phyloP scores from a whole-genome alignment of 116 monocot species.

The Phalaenopsis hybrid region DNA sequence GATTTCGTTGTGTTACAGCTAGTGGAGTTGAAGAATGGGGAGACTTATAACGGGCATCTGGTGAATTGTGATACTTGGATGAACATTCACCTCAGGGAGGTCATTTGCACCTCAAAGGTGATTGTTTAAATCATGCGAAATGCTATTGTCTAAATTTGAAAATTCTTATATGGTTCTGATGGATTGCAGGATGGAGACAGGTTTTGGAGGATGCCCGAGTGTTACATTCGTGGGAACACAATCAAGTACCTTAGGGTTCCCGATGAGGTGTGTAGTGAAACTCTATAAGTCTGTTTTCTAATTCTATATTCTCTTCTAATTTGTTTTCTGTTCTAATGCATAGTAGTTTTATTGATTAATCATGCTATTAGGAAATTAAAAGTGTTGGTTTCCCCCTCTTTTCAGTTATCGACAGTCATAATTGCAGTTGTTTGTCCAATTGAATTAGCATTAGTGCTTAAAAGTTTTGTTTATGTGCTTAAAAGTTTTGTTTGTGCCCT shows the following conservation, averaged over 20 bases:
- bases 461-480: not conserved
- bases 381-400: not conserved
- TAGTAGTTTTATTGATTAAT: not conserved
- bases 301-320: not conserved
- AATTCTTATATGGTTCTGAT: slow-evolving; percentile 4
- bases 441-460: not conserved
- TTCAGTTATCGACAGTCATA: not conserved
- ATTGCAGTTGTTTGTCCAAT: not conserved
- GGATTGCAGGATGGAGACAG: slow-evolving; percentile 67
- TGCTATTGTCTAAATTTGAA: not conserved
- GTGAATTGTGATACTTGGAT: slow-evolving; percentile 99
- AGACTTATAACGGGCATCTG: slow-evolving; percentile 97
- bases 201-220: slow-evolving; percentile 99
- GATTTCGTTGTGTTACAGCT: slow-evolving; percentile 34
- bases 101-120: slow-evolving; percentile 99
- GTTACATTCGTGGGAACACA: slow-evolving; percentile 90
- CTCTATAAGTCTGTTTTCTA: not conserved
- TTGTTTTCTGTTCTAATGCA: not conserved
- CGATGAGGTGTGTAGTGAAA: slow-evolving; percentile 53
- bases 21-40: slow-evolving; percentile 95
- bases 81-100: slow-evolving; percentile 99
- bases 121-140: not conserved
- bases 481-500: not conserved
- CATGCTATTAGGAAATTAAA: not conserved
- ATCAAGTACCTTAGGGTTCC: slow-evolving; percentile 94